phyloP scores from a whole-genome alignment of 192 early-diverging fungal species.

The Entrophospora sp. region DNA sequence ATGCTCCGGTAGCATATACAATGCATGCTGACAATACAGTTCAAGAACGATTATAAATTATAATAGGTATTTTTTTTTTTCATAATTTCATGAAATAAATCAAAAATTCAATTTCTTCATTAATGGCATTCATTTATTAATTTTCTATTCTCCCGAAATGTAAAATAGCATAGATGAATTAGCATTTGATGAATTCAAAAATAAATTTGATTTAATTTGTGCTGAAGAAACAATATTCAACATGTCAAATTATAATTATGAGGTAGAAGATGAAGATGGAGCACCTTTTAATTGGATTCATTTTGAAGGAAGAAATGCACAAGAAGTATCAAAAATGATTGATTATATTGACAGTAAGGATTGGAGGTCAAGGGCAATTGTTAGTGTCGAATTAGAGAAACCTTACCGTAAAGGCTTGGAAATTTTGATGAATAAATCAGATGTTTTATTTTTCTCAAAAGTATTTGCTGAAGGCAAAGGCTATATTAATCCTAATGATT shows the following conservation, averaged over 20 bases:
- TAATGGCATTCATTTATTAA: no score
- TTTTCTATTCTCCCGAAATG: background rate
- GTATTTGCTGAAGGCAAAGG: slow-evolving; percentile 46
- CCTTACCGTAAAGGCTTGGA: slow-evolving; percentile 48
- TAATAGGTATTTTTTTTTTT: slow-evolving; percentile 26
- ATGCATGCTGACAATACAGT: slow-evolving; percentile 36
- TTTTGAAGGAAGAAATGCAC: slow-evolving; percentile 54
- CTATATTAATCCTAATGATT: slow-evolving; percentile 38
- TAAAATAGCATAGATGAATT: slow-evolving; percentile 41
- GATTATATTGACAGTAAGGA: slow-evolving; percentile 37
- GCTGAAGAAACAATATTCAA: background rate
- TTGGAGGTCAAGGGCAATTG: slow-evolving; percentile 39
- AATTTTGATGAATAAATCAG: slow-evolving; percentile 38
- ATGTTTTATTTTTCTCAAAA: slow-evolving; percentile 56
- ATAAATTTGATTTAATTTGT: slow-evolving; percentile 29
- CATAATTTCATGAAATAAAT: background rate
- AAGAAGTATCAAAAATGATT: slow-evolving; percentile 42
- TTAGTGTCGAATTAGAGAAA: slow-evolving; percentile 61
- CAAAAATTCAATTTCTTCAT: background rate
- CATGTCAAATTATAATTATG: slow-evolving; percentile 15
- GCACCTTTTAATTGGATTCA: slow-evolving; percentile 51
- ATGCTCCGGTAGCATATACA: slow-evolving; percentile 45
- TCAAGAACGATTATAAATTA: slow-evolving; percentile 57
- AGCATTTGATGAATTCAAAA: slow-evolving; percentile 41
- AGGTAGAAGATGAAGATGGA: no score